Base-by-base conservation (phyloP, 768 basidiomycete genomes). In the Cystobasidiopsis lactophilus region DNA sequence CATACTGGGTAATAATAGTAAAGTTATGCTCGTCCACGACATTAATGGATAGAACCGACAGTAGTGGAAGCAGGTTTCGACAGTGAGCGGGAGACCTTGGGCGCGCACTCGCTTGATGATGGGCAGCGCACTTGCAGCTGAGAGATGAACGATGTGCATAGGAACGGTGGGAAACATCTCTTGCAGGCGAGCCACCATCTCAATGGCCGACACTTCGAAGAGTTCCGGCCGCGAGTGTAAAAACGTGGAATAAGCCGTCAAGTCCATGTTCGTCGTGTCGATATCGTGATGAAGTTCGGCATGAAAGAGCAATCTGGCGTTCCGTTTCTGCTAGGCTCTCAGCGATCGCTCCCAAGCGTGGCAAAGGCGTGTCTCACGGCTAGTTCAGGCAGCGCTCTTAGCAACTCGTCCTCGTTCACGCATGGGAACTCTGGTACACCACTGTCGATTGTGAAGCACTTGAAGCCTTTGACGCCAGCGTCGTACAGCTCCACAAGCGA, bases 31-130 rank as follows among this genome's bases (percentile, higher is more conserved):
- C n/a, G n/a, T n/a, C n/a, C n/a, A n/a, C n/a, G n/a, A n/a, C n/a
- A n/a, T n/a, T n/a, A n/a, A n/a, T 76, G 69, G 93, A 89, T 65
- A 70, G 7, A 93, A 75, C 59, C 77, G 77, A 21, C 95, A 76
- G 69, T 98, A 98, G 67, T 98, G 91, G 69, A 91, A 95, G 67
- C 89, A 95, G 0, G 91, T 98, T 71, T 98, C 91, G 47, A 86
- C 84, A 0, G 86, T 85, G 49, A 98, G 69, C 9, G 78, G 77
- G 3, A 66, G 57, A 0, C 80, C 77, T 1, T 74, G 68, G 1
- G 69, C 64, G 2, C 67, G 61, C 3, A 88, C 86, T 44, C 74
- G 70, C 39, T 76, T 75, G 55, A 96, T 77, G 37, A 76, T 59
- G 2, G 80, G 82, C 19, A 98, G 74, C 4, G 86, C 85, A 21